These are phyloP conservation scores for Pseudozyma flocculosa DNA, from an alignment of 1,284 basidiomycete genomes.

Conservation along the genomic window DNA sequence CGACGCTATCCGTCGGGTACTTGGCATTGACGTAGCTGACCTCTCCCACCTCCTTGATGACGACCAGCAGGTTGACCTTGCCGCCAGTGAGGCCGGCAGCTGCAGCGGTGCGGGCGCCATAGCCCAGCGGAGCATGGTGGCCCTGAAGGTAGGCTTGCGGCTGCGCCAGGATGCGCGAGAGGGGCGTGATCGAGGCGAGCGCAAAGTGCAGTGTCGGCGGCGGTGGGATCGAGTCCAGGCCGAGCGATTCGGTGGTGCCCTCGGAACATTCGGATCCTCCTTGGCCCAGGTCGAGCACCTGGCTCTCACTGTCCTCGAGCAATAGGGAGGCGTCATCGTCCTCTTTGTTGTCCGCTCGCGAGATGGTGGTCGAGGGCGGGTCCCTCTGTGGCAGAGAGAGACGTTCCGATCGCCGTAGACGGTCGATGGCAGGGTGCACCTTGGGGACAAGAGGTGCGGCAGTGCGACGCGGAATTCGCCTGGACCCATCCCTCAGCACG, in stretches of 20 bases:
- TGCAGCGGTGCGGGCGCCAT: background rate
- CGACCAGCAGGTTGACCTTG: constrained; percentile 18
- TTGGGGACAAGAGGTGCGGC: background rate
- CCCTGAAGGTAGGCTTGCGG: constrained; percentile 8
- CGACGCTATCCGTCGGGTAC: background rate
- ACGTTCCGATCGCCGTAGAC: background rate
- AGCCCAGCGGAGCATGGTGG: background rate
- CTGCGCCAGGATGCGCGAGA: constrained; percentile 11
- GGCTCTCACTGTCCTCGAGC: too few species aligned
- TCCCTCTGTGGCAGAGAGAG: too few species aligned
- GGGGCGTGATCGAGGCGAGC: constrained; percentile 7
- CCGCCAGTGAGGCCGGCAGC: background rate
- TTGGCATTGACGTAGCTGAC: constrained; percentile 2
- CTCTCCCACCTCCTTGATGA: constrained; percentile 16
- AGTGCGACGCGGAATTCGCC: background rate
- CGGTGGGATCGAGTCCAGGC: constrained; percentile 17
- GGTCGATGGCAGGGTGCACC: background rate
- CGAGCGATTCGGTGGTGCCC: background rate
- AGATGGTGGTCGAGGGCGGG: too few species aligned
- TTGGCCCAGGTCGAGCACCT: background rate
- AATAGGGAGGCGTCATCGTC: too few species aligned
- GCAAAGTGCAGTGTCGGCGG: constrained; percentile 23
- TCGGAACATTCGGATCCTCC: background rate
- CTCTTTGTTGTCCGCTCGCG: too few species aligned
- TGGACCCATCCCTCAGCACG: too few species aligned